These are phyloP conservation scores for Centella asiatica DNA, from an alignment of 129 eudicot genomes.

Conservation along the genomic window DNA sequence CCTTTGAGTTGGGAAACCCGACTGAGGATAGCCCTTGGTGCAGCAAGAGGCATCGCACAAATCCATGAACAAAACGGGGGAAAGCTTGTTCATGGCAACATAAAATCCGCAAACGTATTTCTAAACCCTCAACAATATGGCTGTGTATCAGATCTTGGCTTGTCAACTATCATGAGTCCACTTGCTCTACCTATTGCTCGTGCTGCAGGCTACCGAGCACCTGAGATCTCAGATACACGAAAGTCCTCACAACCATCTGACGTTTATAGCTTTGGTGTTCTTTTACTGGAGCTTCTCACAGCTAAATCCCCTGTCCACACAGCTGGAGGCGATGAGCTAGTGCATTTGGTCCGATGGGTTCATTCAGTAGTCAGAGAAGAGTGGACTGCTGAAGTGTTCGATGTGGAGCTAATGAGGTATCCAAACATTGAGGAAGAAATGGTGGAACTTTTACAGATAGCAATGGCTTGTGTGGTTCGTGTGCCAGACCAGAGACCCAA, in stretches of 20 bases:
- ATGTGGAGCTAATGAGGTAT: conserved; percentile 68
- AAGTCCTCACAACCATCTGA: conserved; percentile 73
- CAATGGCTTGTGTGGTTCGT: conserved; percentile 78
- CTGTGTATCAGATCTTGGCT: conserved; percentile 73
- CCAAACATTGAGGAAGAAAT: conserved; percentile 85
- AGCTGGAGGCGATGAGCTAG: conserved; percentile 78
- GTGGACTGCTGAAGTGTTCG: conserved; percentile 97
- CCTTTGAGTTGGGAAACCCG: conserved; percentile 84
- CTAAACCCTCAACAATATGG: conserved; percentile 57
- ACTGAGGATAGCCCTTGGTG: conserved; percentile 66
- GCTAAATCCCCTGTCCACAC: conserved; percentile 92
- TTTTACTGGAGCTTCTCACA: conserved; percentile 77
- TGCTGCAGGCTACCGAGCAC: conserved; percentile 93
- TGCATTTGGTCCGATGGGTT: conserved; percentile 94
- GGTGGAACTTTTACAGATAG: conserved; percentile 91
- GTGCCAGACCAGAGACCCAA: conserved; percentile 73
- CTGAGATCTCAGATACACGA: conserved; percentile 84
- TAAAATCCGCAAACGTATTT: conserved; percentile 84
- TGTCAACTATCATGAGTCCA: conserved; percentile 72
- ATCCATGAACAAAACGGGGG: conserved; percentile 55
- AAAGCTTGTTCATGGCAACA: conserved; percentile 85
- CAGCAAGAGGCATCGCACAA: conserved; percentile 82
- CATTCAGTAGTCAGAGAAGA: conserved; percentile 95
- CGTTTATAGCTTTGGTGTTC: conserved; percentile 85
- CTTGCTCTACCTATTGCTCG: conserved; percentile 84